These are phyloP conservation scores for Aspergillus pseudoterreus DNA, from an alignment of 2,329 filamentous ascomycete species.

Conservation along the genomic window DNA sequence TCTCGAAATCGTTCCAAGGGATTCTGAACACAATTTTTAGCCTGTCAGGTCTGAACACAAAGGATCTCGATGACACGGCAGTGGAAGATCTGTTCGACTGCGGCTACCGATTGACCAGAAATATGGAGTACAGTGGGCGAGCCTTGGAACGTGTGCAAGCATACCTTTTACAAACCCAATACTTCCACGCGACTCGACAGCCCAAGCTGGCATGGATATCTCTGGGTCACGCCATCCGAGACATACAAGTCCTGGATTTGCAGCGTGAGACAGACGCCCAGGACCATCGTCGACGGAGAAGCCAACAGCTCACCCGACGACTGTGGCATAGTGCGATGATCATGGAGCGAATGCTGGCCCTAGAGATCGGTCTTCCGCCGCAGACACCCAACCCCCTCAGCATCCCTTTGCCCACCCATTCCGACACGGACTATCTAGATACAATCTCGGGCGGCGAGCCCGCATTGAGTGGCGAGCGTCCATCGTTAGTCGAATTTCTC, in stretches of 20 bases:
- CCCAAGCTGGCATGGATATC: conserved; percentile 19
- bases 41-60: conserved; percentile 12
- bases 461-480: conserved; percentile 9
- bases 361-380: conserved; percentile 17
- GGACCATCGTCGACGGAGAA: conserved; percentile 9
- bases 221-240: conserved; percentile 19
- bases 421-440: conserved; percentile 24
- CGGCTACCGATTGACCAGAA: conserved; percentile 15
- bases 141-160: conserved; percentile 16
- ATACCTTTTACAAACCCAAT: conserved; percentile 20
- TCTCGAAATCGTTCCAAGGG: conserved; percentile 13
- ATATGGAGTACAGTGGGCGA: conserved; percentile 9
- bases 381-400: conserved; percentile 15
- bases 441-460: conserved; percentile 12
- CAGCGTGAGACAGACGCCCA: conserved; percentile 16
- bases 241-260: conserved; percentile 17
- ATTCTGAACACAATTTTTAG: conserved; percentile 19
- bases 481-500: conserved; percentile 24
- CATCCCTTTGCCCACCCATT: conserved; percentile 19
- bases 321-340: conserved; percentile 26
- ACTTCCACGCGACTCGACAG: conserved; percentile 19
- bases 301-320: conserved; percentile 18
- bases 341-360: conserved; percentile 21
- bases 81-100: conserved; percentile 14
- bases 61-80: conserved; percentile 5